Conservation (phyloP, 1,284 basidiomycete species). For the Marasmius sp. region DNA sequence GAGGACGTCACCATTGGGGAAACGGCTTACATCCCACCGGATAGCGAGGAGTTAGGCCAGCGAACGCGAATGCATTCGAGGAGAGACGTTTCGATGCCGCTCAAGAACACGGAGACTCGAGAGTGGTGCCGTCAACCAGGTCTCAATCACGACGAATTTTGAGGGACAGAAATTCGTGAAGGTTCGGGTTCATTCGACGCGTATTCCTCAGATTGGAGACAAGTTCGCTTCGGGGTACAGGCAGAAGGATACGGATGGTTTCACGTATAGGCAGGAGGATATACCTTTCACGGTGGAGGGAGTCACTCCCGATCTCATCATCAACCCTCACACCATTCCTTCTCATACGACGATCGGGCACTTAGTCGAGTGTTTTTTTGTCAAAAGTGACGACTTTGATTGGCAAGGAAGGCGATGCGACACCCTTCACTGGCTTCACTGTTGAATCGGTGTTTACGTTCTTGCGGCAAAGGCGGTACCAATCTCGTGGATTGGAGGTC, state of each 20-base stretch:
- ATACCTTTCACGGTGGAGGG: slow-evolving; percentile 99
- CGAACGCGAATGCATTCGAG: slow-evolving; percentile 88
- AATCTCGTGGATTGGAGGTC: slow-evolving; percentile 94
- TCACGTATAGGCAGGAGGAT: slow-evolving; percentile 98
- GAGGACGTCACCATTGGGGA: slow-evolving; percentile 99
- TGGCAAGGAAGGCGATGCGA: slow-evolving; percentile 97
- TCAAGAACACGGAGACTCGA: slow-evolving; percentile 99
- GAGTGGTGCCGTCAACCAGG: slow-evolving; percentile 96
- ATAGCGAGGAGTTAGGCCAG: slow-evolving; percentile 96
- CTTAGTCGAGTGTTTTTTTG: slow-evolving; percentile 97
- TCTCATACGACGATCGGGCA: slow-evolving; percentile 99
- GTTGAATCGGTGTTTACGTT: slow-evolving; percentile 92
- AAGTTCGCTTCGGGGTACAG: slow-evolving; percentile 99
- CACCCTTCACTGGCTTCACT: slow-evolving; percentile 97
- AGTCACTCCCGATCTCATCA: slow-evolving; percentile 95
- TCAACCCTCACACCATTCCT: slow-evolving; percentile 99
- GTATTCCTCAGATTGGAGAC: slow-evolving; percentile 97
- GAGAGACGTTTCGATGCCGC: slow-evolving; percentile 94
- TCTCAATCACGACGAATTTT: slow-evolving; percentile 93
- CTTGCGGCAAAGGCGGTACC: slow-evolving; percentile 85
- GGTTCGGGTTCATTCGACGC: slow-evolving; percentile 92
- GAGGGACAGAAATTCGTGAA: slow-evolving; percentile 99
- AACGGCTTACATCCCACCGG: slow-evolving; percentile 94
- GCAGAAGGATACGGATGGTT: slow-evolving; percentile 99
- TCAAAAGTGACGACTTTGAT: slow-evolving; percentile 96